Base-by-base conservation (phyloP, 2,329 filamentous ascomycete genomes). In the Stagonosporopsis vannaccii region DNA sequence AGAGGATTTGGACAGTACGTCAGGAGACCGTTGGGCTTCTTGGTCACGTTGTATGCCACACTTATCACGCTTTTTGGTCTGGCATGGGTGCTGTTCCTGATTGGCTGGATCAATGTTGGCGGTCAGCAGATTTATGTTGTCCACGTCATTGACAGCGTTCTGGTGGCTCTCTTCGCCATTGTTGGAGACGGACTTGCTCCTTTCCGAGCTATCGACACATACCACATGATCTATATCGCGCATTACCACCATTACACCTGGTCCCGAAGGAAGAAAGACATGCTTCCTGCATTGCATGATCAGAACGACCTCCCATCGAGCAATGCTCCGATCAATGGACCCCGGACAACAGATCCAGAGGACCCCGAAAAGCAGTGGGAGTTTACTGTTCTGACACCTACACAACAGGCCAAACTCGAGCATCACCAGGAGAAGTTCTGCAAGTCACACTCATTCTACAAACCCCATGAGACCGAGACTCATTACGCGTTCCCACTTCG, bases 61-160 rank as follows among this genome's bases (percentile, higher is more conserved):
- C 81, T 94, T 19, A 93, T 96, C 65, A 95, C 91, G 0, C 80
- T 93, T 0, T 96, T 96, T 66, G 91, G 91, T 68, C 81, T 94
- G 12, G 90, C 90, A 0, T 96, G 91, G 92, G 91, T 96, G 1
- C 83, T 96, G n/a, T 95, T 94, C 77, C 80, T 96, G 51, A 96
- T 96, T 71, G 90, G 85, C 43, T 96, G 91, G 91, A 91, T 95
- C 70, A 92, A 92, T 61, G 88, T 94, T 19, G 90, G 90, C 19
- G 85, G 86, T 26, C 81, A 83, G 65, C 89, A 94, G 71, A 78
- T 85, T 3, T 94, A 80, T 15, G 77, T 82, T 2, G 75, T 81
- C 15, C 81, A 87, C 60, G 71, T 83, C 17, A 77, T 80, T 19
- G 84, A 89, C 68, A 85, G 84, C 9, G 71, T 84, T 0, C 75